Evolutionary conservation across 352 stramenopile species (phyloP), one percentile per base, ranked within the genome.

Genomic region (Pilasporangium apinafurcum): DNA sequence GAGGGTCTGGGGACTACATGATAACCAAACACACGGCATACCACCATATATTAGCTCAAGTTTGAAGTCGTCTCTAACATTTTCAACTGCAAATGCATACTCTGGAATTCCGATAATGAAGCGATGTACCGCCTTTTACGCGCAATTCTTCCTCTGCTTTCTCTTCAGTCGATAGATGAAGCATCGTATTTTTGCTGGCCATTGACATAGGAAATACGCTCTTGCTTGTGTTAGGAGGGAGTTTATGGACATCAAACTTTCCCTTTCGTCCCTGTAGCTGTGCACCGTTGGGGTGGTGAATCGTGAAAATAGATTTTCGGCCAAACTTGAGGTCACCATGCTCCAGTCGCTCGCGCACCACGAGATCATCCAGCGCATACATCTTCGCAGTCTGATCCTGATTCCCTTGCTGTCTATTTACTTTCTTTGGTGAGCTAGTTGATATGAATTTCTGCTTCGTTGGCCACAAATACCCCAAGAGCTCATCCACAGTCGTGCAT

Each of bases 401-500:
- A 42, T 22, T 57, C 24, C 5, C 35, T 17, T 30, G 33, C 25
- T 29, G 18, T 3, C 34, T 26, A 21, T 44, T 43, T 37, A 10
- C 42, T 16, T 41, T 13, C 29, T 40, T 26, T 14, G 26, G 12
- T 26, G 36, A 10, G 2, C 20, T 4, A 9, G 46, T 43, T 0
- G 46, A 25, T 20, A 38, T 31, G 20, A 56, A 63, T 5, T 59
- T 62, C 20, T 65, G 44, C 14, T 65, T 65, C 0, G 42, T 69
- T 4, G 68, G 73, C 73, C 73, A 86, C 8, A 59, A 21, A 36
- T 83, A 83, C 10, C 56, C 53, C 0, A 86, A 48, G n/a, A 86
- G 25, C 10, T 86, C 53, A 27, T 86, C 73, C 8, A 78, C 69
- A 0, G 62, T 80, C 31, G 54, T 38, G 41, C 67, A 83, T 29